Evolutionary conservation across 768 basidiomycete genomes (phyloP).

Genomic region (Mycena crocata): DNA sequence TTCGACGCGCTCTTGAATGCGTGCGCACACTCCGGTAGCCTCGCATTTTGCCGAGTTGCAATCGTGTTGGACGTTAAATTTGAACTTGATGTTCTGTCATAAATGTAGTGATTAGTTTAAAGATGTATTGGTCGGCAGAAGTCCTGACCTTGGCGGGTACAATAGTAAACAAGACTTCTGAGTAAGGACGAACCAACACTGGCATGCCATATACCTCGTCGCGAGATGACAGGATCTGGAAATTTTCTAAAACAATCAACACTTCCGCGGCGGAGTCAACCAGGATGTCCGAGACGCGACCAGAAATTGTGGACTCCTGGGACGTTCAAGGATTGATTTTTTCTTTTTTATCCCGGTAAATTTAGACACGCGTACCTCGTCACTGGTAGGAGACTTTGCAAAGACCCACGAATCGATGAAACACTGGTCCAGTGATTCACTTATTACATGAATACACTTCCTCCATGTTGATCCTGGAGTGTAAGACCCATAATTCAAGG

Average conservation of each 20-base stretch:
- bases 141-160: slow-evolving; percentile 11
- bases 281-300: not conserved
- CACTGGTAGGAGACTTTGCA: not conserved
- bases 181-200: not conserved
- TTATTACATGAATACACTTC: not conserved
- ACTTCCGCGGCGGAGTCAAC: not conserved
- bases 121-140: too few relatives aligned
- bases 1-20: slow-evolving; percentile 52
- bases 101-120: too few relatives aligned
- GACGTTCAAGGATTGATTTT: not conserved
- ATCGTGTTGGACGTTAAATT: slow-evolving; percentile 2
- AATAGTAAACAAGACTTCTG: not conserved
- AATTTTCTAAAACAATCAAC: not conserved
- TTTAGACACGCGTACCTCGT: not conserved
- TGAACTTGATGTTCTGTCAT: slow-evolving; percentile 25
- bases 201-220: slow-evolving; percentile 2
- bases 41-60: slow-evolving; percentile 33
- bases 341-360: too few relatives aligned
- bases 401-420: not conserved
- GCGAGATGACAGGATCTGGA: not conserved
- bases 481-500: not conserved
- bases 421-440: slow-evolving; percentile 2
- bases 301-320: not conserved
- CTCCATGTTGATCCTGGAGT: not conserved
- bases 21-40: slow-evolving; percentile 45